Conservation (phyloP, 306 rosid genomes). For the Coriaria nepalensis region DNA sequence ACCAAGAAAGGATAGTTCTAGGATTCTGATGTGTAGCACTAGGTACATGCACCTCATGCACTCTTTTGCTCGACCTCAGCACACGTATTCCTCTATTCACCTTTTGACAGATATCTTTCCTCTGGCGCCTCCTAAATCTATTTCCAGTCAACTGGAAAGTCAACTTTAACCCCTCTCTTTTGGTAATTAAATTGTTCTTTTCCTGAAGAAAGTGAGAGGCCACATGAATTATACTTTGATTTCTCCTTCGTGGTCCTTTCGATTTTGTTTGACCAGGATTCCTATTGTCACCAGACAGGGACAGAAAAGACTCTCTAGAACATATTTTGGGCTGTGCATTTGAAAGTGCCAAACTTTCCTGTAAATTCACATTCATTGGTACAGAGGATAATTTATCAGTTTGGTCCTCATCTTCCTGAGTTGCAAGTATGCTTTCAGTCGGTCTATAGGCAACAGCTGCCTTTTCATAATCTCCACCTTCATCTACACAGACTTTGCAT, state of each 20-base stretch:
- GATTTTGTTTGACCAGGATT: constrained; percentile 6
- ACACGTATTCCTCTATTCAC: constrained; percentile 19
- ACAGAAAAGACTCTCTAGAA: constrained; percentile 7
- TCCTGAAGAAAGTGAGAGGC: constrained; percentile 24
- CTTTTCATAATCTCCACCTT: constrained; percentile 12
- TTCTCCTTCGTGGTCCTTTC: constrained; percentile 8
- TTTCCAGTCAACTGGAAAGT: constrained; percentile 15
- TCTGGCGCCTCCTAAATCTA: constrained; percentile 16
- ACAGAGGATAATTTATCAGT: constrained; percentile 11
- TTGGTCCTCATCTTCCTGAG: constrained; percentile 18
- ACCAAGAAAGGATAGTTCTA: constrained; percentile 57
- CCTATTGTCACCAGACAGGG: constrained; percentile 3
- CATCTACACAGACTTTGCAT: constrained; percentile 25
- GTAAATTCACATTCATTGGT: constrained; percentile 3
- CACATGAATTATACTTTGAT: constrained; percentile 6
- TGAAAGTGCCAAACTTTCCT: constrained; percentile 10
- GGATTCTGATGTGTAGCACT: constrained; percentile 36
- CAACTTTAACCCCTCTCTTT: constrained; percentile 6
- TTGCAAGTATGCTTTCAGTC: constrained; percentile 9
- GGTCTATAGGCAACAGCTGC: constrained; percentile 13
- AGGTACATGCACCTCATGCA: constrained; percentile 28
- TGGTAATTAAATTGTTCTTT: constrained; percentile 15
- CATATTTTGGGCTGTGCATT: background rate
- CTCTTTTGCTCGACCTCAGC: constrained; percentile 46
- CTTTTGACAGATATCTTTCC: constrained; percentile 16